Conservation (phyloP, 2,329 filamentous ascomycete species). For the Nemania sp. region DNA sequence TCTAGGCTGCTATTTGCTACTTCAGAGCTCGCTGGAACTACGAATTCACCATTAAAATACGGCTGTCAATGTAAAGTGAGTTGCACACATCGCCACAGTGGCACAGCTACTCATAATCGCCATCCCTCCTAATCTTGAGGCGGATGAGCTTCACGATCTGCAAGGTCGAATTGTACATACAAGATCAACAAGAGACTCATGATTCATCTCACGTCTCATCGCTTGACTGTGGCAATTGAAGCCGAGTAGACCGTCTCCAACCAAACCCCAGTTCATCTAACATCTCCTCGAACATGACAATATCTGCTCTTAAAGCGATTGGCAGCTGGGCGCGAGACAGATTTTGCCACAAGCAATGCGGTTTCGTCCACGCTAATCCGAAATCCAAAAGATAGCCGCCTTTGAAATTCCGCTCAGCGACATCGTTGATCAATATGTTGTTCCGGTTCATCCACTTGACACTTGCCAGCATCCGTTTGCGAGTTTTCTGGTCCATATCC, state of each 20-base stretch:
- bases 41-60: too few species aligned
- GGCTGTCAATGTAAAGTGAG: too few species aligned
- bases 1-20: too few species aligned
- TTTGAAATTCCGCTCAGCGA: conserved; percentile 10
- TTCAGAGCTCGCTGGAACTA: too few species aligned
- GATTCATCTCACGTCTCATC: too few species aligned
- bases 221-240: too few species aligned
- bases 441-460: conserved; percentile 19
- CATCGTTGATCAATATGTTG: conserved; percentile 8
- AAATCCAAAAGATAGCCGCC: conserved; percentile 15
- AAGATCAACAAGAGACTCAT: too few species aligned
- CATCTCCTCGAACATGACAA: conserved; percentile 2
- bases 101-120: too few species aligned
- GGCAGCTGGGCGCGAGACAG: neutral
- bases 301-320: neutral
- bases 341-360: conserved; percentile 21
- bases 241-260: neutral
- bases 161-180: too few species aligned
- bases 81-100: too few species aligned
- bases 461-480: conserved; percentile 1
- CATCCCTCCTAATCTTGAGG: too few species aligned
- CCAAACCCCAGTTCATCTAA: neutral
- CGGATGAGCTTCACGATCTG: too few species aligned
- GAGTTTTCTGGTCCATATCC: conserved; percentile 1
- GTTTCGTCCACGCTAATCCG: conserved; percentile 19